These are phyloP conservation scores for Backusella morwellensis DNA, from an alignment of 192 early-diverging fungal genomes.

Conservation along the genomic window DNA sequence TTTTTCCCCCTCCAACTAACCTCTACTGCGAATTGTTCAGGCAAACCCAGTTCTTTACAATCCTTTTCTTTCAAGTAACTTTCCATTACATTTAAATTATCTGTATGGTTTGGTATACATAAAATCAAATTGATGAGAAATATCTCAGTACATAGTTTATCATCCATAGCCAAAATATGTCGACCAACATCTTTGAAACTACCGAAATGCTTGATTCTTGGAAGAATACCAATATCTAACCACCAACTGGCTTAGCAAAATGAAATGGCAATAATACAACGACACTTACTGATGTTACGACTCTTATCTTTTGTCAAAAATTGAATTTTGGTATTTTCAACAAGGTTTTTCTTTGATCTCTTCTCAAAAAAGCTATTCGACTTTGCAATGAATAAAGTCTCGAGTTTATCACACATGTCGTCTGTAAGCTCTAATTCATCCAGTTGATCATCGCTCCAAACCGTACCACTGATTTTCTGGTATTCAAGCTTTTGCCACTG, in stretches of 20 bases:
- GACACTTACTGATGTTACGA: constrained; percentile 47
- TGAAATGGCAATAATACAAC: neutral
- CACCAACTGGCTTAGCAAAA: neutral
- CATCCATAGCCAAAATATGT: constrained; percentile 69
- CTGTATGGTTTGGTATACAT: constrained; percentile 65
- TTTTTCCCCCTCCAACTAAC: constrained; percentile 9
- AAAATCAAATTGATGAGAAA: constrained; percentile 66
- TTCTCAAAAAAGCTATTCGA: constrained; percentile 38
- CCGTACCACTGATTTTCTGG: neutral
- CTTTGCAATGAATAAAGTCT: constrained; percentile 70
- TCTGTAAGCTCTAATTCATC: neutral
- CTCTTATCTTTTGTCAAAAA: constrained; percentile 67
- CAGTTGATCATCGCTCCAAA: neutral
- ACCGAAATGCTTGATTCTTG: constrained; percentile 28
- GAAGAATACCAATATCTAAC: constrained; percentile 28
- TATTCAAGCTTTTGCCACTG: constrained; percentile 3
- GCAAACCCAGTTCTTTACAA: constrained; percentile 50
- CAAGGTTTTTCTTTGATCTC: constrained; percentile 30
- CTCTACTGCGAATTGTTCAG: constrained; percentile 71
- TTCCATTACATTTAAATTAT: constrained; percentile 35
- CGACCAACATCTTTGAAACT: constrained; percentile 61
- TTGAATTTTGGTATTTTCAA: constrained; percentile 53
- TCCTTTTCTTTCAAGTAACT: constrained; percentile 42
- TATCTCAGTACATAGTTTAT: constrained; percentile 56
- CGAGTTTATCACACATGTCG: constrained; percentile 62